These are phyloP conservation scores for Calonectria crousiana DNA, from an alignment of 2,329 filamentous ascomycete genomes.

Conservation along the genomic window DNA sequence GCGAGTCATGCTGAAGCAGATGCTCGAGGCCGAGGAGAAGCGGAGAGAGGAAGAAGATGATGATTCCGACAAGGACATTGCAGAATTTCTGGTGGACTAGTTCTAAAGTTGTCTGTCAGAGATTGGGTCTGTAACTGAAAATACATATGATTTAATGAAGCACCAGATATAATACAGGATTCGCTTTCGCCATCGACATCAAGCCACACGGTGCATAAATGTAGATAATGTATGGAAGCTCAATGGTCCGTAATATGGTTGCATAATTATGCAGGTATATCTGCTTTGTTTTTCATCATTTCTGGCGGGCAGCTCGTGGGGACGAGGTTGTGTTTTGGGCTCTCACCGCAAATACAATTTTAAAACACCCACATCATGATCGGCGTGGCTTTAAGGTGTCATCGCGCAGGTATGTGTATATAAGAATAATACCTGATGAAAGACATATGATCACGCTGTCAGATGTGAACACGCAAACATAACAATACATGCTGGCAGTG, in stretches of 20 bases:
- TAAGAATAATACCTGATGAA: neutral
- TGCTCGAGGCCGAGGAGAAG: constrained; percentile 73
- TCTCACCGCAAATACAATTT: neutral
- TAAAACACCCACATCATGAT: neutral
- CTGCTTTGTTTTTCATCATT: neutral
- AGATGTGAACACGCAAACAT: no score
- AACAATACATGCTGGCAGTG: neutral
- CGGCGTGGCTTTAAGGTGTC: neutral
- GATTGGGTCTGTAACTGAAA: neutral
- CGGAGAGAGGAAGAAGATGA: constrained; percentile 70
- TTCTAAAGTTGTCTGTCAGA: neutral
- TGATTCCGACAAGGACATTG: constrained; percentile 80
- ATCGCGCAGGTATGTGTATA: neutral
- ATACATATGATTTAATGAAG: constrained; percentile 23
- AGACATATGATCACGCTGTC: neutral
- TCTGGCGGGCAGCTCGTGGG: neutral
- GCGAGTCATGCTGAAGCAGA: constrained; percentile 73
- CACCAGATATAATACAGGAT: neutral
- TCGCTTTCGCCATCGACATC: neutral
- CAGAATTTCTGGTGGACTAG: constrained; percentile 74
- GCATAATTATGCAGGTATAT: neutral
- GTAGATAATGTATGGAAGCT: neutral
- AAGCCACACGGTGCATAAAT: neutral
- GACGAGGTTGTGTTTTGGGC: neutral
- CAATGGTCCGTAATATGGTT: neutral